Evolutionary conservation across 2,329 filamentous ascomycete genomes (phyloP).

Genomic region (Scortechinia acanthostroma): DNA sequence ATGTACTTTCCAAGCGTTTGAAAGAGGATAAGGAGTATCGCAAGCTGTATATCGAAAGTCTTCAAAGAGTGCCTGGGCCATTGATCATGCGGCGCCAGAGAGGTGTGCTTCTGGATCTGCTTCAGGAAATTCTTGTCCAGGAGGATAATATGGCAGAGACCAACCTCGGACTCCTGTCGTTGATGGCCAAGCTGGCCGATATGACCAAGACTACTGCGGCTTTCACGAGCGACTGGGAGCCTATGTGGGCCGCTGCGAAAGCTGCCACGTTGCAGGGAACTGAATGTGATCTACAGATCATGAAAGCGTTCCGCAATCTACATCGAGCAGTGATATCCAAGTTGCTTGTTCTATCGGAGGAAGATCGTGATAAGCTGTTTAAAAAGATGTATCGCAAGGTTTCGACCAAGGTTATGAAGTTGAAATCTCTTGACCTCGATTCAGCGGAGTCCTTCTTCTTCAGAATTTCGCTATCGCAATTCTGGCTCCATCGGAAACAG

Average conservation of each 20-base stretch:
- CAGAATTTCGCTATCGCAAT: conserved; percentile 19
- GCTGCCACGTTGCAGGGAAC: conserved; percentile 18
- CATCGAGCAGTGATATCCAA: conserved; percentile 21
- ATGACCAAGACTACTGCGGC: conserved; percentile 24
- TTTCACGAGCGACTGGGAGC: conserved; percentile 21
- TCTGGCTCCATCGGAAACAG: conserved; percentile 19
- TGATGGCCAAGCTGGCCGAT: conserved; percentile 27
- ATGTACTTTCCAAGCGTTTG: conserved; percentile 19
- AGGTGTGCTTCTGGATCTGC: conserved; percentile 18
- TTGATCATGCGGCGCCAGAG: conserved; percentile 25
- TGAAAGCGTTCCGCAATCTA: conserved; percentile 24
- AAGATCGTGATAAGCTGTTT: conserved; percentile 19
- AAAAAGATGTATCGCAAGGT: conserved; percentile 21
- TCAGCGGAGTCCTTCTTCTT: conserved; percentile 25
- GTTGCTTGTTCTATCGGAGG: conserved; percentile 19
- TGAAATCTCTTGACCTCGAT: conserved; percentile 17
- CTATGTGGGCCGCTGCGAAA: conserved; percentile 22
- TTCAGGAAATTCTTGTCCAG: conserved; percentile 19
- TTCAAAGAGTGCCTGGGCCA: conserved; percentile 22
- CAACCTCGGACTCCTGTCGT: conserved; percentile 19
- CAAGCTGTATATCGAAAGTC: conserved; percentile 19
- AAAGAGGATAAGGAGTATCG: conserved; percentile 16
- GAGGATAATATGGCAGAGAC: conserved; percentile 14
- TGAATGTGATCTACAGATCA: conserved; percentile 19
- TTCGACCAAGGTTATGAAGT: conserved; percentile 15